Evolutionary conservation across 148 eudicot genomes (phyloP), one percentile per base, ranked within the genome.

Genomic region (Cornus florida): DNA sequence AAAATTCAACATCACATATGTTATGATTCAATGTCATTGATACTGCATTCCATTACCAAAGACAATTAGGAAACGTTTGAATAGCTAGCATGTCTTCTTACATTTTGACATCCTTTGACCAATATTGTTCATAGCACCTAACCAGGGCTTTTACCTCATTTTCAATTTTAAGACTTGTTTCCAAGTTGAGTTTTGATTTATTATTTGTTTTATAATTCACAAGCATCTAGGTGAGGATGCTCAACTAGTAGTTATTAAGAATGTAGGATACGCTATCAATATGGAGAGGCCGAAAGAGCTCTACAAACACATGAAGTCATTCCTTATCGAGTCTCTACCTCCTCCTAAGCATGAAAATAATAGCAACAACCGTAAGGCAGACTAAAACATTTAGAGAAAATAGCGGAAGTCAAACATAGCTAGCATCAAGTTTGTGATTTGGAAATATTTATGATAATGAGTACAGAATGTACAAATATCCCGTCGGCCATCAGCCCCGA

Each of bases 211-310:
- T 41, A 5, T 14, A 59, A 3, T 57, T 10, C 67, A 57, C 84
- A 95, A 97, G 87, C 89, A 93, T 82, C 70, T 93, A 56, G 97
- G 87, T 22, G 90, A 88, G 43, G 90, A 82, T 17, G 90, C 98
- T 22, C 48, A 93, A 78, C 88, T 95, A 19, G 97, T 87, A 38
- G 65, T 90, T 24, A 69, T 93, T 19, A 85, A 93, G 88, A 80
- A 93, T 73, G 90, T 93, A 77, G 97, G 98, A 53, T 97, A 95
- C 69, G 98, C 94, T 14, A 75, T 92, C 6, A 92, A 93, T 84
- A 73, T 88, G 43, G 98, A 95, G 92, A 92, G 88, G 78, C 83
- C 93, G 2, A 93, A 90, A 80, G 83, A 84, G 70, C 39, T 95
- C 20, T 86, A 73, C 84, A 86, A 88, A 74, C 83, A 83, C 85